Base-by-base conservation (phyloP, 371 early-diverging fungal genomes). In the Mucor velutinosus region DNA sequence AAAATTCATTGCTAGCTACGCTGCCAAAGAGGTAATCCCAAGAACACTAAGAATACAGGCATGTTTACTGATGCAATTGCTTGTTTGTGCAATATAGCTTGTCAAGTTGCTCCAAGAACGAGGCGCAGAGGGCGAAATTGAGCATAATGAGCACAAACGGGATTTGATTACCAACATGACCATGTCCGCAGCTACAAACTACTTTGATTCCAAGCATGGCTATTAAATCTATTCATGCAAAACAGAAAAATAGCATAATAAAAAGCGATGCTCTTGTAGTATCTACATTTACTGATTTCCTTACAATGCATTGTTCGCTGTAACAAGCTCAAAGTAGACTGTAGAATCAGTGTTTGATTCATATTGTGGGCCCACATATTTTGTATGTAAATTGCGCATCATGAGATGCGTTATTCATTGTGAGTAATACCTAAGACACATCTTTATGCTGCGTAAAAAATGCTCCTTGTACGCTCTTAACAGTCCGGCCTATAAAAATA, bases 1-100 rank as follows among this genome's bases (percentile, higher is more conserved):
- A 65, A 81, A 83, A 33, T 21, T 80, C 47, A 71, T 85, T 62
- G 85, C 82, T 23, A 70, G 64, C 33, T 35, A 83, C 19, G 83
- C 81, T 39, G 83, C 67, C 33, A 79, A 79, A 53, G 82, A 80
- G 69, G 82, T 80, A 70, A 74, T 15, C 21, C 19, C 0, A n/a
- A 7, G 27, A 0, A 12, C 19, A 33, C 19, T 37, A 7, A 6
- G 25, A 25, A n/a, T 11, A 57, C 8, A 0, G 17, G 19, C 23
- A 55, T 29, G 12, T 30, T 29, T 0, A 55, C 30, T 55, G 11
- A 55, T 55, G 30, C 7, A 25, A n/a, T 57, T 57, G 19, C 7
- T 33, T 32, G 17, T 51, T 35, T 35, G 37, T 23, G 25, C 19
- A 10, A 33, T 32, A 25, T 45, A 80, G 81, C 72, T 80, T 62